Base-by-base conservation (phyloP, 2,329 filamentous ascomycete species). In the Podosphaera leucotricha region DNA sequence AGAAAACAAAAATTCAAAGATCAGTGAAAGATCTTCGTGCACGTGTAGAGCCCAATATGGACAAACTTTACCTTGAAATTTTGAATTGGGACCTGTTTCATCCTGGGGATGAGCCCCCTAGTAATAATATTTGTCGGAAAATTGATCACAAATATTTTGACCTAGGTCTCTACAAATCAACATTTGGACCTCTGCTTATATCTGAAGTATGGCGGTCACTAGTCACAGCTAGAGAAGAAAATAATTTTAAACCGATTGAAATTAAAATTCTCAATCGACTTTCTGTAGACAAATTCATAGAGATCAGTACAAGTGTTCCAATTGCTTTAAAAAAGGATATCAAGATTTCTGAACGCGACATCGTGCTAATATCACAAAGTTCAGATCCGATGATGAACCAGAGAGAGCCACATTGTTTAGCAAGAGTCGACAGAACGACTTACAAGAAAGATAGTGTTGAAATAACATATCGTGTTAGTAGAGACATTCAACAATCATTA, bases 141-240 rank as follows among this genome's bases (percentile, higher is more conserved):
- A 87, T 98, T 10, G 76, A 79, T 4, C 78, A 82, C 48, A 74
- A 73, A 0, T 98, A 93, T 61, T 60, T 66, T 22, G 77, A 84
- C 52, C 80, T 85, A 0, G 64, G 64, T 38, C 76, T 81, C 42
- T 98, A 98, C 58, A 82, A 92, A 58, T 69, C 74, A 47, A 93
- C 85, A 0, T 98, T 98, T 60, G 77, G 92, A 51, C 86, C 87
- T 5, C 67, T 98, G 19, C 68, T 98, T 28, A 75, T 90, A 24
- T 78, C 92, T 21, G 90, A 98, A 64, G 87, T 87, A 24, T 98
- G 90, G 90, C 81, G 92, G 57, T 81, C 82, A 3, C 90, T 98
- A 58, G 77, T 92, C 43, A 86, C 84, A 42, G 73, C 82, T 18
- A 86, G 86, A 58, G 84, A 94, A 55, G 90, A 98, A 60, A 74